phyloP scores from a whole-genome alignment of 2,329 filamentous ascomycete genomes.

The Albifimbria verrucaria region DNA sequence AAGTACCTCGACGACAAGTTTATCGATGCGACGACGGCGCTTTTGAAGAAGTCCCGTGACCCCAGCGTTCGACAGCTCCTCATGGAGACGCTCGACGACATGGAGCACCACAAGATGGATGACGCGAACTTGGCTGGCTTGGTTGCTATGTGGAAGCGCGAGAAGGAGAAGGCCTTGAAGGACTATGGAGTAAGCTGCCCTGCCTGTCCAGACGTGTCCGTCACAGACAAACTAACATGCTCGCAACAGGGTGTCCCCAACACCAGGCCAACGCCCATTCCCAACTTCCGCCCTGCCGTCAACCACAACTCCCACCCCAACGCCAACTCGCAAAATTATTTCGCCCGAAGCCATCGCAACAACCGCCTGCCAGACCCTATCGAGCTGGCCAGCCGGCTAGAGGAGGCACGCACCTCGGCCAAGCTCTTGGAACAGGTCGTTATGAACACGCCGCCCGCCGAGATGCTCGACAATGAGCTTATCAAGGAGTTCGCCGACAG shows the following conservation, averaged over 20 bases:
- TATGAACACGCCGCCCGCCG: constrained; percentile 74
- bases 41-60: constrained; percentile 70
- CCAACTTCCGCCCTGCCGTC: constrained; percentile 2
- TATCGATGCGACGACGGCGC: constrained; percentile 67
- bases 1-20: constrained; percentile 86
- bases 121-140: constrained; percentile 72
- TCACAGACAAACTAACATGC: constrained; percentile 8
- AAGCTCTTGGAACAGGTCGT: constrained; percentile 90
- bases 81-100: constrained; percentile 78
- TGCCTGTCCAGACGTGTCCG: constrained; percentile 1
- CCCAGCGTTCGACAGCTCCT: constrained; percentile 79
- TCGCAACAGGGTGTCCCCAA: constrained; percentile 16
- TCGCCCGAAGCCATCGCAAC: constrained; percentile 47
- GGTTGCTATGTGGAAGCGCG: constrained; percentile 84
- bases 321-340: constrained; percentile 53
- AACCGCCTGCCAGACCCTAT: constrained; percentile 60
- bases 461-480: constrained; percentile 80
- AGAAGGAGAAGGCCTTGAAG: constrained; percentile 66
- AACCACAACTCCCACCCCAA: constrained; percentile 21
- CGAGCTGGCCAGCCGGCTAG: constrained; percentile 78
- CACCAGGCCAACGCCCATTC: constrained; percentile 8
- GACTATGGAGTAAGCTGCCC: constrained; percentile 43
- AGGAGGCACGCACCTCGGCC: constrained; percentile 87
- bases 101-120: constrained; percentile 67
- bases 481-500: constrained; percentile 89